These are phyloP conservation scores for Tylopilus cervinicoccineus DNA, from an alignment of 768 basidiomycete genomes.

Conservation along the genomic window DNA sequence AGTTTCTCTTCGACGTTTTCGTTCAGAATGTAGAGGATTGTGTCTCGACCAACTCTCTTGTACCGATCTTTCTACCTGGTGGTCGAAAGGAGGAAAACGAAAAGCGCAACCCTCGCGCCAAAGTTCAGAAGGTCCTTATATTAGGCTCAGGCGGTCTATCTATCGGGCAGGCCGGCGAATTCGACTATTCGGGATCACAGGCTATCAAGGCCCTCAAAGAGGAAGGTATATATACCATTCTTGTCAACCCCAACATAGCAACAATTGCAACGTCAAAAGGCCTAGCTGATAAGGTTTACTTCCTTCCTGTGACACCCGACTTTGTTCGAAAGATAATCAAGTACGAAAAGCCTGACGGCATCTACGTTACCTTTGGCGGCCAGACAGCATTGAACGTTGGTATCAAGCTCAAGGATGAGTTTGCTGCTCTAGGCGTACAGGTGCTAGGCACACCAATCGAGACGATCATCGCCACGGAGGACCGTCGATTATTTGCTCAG, in stretches of 20 bases:
- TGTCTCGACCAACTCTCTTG: constrained; percentile 48
- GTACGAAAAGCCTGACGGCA: constrained; percentile 98
- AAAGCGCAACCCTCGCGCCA: constrained; percentile 59
- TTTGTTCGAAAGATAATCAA: constrained; percentile 98
- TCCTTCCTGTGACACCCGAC: constrained; percentile 96
- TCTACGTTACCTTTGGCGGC: constrained; percentile 97
- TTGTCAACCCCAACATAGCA: constrained; percentile 98
- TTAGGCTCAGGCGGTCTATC: constrained; percentile 97
- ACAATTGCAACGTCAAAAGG: constrained; percentile 98
- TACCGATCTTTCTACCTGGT: constrained; percentile 67
- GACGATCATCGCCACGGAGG: constrained; percentile 96
- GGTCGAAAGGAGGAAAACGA: constrained; percentile 85
- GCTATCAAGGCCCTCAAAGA: constrained; percentile 99
- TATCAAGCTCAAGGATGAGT: constrained; percentile 97
- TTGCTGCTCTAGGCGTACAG: constrained; percentile 81
- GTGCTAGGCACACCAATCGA: constrained; percentile 97
- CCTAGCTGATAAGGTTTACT: constrained; percentile 98
- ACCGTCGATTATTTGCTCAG: constrained; percentile 87
- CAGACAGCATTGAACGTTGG: constrained; percentile 97
- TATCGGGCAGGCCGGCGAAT: constrained; percentile 98
- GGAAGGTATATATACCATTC: constrained; percentile 98
- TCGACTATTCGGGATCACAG: constrained; percentile 99
- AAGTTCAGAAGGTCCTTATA: constrained; percentile 92
- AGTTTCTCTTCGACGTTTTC: constrained; percentile 98
- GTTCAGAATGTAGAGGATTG: constrained; percentile 82